A percentile compares a stretch with the other conserved stretches of the same genome.
Conservation (phyloP, 148 eudicot species). For the Rhododendron vialii region DNA sequence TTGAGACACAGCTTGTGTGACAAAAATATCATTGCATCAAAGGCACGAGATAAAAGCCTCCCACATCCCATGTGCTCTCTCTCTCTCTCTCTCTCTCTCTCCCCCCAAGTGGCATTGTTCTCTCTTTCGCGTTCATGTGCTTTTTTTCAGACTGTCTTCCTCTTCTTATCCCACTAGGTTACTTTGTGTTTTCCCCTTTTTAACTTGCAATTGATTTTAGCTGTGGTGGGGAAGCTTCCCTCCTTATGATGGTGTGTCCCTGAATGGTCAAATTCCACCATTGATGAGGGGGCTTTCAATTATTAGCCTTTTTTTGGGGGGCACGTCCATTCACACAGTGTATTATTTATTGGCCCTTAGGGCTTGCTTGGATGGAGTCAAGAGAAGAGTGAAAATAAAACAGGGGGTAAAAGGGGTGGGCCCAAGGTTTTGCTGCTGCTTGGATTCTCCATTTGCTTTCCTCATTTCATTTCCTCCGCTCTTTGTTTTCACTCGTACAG, state of each 20-base stretch:
- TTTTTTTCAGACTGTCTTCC: conserved; percentile 1
- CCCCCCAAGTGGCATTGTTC: not conserved
- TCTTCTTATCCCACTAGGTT: not conserved
- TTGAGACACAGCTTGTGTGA: conserved; percentile 13
- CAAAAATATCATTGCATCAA: conserved; percentile 21
- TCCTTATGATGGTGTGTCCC: conserved; percentile 12
- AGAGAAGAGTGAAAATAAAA: no score
- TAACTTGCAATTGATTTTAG: not conserved
- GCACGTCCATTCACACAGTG: not conserved
- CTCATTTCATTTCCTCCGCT: no score
- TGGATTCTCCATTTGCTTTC: no score
- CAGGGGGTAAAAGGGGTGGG: no score
- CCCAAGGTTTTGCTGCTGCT: no score
- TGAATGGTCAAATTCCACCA: conserved; percentile 16
- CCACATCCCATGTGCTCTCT: conserved; percentile 13
- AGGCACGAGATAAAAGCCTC: conserved; percentile 22
- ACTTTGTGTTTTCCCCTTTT: not conserved
- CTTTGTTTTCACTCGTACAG: no score
- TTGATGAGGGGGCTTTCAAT: not conserved
- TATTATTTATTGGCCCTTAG: not conserved
- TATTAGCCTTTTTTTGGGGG: conserved; percentile 2
- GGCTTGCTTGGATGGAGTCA: no score
- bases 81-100: not conserved
- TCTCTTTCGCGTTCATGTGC: not conserved
- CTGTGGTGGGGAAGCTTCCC: not conserved